Base-by-base conservation (phyloP, 331 rosid species). In the Cydonia oblonga region DNA sequence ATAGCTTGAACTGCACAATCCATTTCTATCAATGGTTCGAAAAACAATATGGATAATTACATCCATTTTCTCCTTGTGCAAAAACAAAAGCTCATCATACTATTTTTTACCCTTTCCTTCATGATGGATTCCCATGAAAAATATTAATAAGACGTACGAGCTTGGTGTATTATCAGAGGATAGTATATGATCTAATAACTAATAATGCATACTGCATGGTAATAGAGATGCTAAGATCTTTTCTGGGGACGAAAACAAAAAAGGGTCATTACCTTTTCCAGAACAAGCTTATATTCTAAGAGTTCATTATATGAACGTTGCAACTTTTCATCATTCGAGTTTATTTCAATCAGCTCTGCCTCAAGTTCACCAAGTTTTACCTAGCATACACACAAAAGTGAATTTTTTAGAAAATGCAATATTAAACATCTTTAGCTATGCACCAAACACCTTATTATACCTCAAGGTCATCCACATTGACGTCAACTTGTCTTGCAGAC, bases 251-350 rank as follows among this genome's bases (percentile, higher is more conserved):
- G 6, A 30, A 49, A 18, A 66, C 19, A 20, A 74, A 73, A 79
- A 74, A 66, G 74, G 75, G 75, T 42, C 9, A 28, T 54, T 76
- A 95, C 99, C 96, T 91, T 95, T 77, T 86, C 92, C 84, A 91
- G 70, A 78, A 95, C 92, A 68, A 95, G 96, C 86, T 90, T 91
- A 76, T 88, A 95, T 81, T 95, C 99, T 73, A 78, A 82, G 57
- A 89, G 96, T 79, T 95, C 99, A 78, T 86, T 95, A 75, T 88
- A 83, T n/a, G 99, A 79, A 16, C 99, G 93, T 30, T 87, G 97
- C 85, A 95, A 79, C 88, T 95, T 95, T 57, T 90, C 99, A 69
- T 93, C 84, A 86, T 95, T 95, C 9, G 92, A 91, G 79, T 95
- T 95, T 77, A 91, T 87, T 83, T 91, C 99, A 77, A 71, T 64